A percentile compares a stretch with the other conserved stretches of the same genome.
Evolutionary conservation across 2,329 filamentous ascomycete species (phyloP).

Genomic region (Aspergillus eucalypticola): DNA sequence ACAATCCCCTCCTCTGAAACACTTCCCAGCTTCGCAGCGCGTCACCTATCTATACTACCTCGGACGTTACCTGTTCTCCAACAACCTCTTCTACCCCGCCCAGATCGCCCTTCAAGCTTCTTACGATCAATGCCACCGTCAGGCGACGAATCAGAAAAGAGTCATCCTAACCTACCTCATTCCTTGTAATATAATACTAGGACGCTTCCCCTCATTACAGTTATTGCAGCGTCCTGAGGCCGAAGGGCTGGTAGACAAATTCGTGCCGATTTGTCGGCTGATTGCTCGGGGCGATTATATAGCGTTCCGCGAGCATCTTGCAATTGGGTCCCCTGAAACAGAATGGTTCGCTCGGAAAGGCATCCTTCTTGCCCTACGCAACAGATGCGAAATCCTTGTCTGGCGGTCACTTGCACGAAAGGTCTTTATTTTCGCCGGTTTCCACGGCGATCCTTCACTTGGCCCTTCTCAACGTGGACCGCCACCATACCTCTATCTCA

Average conservation of each 20-base stretch:
- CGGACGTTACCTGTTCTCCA: constrained; percentile 83
- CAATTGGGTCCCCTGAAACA: constrained; percentile 54
- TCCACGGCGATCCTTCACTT: constrained; percentile 55
- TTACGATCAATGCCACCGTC: constrained; percentile 71
- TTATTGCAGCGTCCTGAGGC: constrained; percentile 74
- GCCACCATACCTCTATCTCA: constrained; percentile 72
- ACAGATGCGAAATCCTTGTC: constrained; percentile 75
- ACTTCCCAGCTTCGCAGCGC: constrained; percentile 82
- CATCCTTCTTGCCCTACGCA: constrained; percentile 72
- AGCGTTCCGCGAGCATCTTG: constrained; percentile 69
- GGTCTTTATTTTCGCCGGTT: constrained; percentile 75
- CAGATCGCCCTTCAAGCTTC: constrained; percentile 74
- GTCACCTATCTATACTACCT: constrained; percentile 95
- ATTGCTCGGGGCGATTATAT: constrained; percentile 74
- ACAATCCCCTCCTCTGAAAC: constrained; percentile 74
- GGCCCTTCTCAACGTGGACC: constrained; percentile 49
- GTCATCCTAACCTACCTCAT: constrained; percentile 83
- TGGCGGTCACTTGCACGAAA: constrained; percentile 81
- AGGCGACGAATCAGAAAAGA: constrained; percentile 66
- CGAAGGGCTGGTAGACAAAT: constrained; percentile 62
- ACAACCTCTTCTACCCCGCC: constrained; percentile 78
- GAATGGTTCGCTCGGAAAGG: constrained; percentile 75
- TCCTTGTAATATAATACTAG: constrained; percentile 78
- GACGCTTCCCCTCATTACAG: constrained; percentile 70
- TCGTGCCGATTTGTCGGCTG: constrained; percentile 70